Evolutionary conservation across 495 filamentous ascomycete genomes (phyloP), one percentile per base, ranked within the genome.

Genomic region (Hypoxylon rickii): DNA sequence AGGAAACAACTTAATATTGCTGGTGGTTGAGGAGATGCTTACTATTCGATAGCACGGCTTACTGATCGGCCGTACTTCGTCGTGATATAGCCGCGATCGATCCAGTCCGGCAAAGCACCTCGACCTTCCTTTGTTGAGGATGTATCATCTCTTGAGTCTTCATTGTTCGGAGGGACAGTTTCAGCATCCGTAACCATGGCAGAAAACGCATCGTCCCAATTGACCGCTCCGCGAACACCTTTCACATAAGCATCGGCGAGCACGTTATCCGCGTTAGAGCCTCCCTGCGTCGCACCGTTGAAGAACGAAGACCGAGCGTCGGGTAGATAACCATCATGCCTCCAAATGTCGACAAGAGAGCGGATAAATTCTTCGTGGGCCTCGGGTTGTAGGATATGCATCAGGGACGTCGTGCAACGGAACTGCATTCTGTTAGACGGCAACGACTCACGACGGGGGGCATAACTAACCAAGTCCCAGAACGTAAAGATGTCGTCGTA

Each of bases 191-290:
- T 84, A n/a, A 85, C 71, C 82, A 91, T 87, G 21, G 88, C 86
- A 22, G 71, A 65, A 56, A 84, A 89, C 7, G 81, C 87, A 44
- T 83, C 84, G n/a, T 76, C 70, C 87, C 88, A 90, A 63, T 90
- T 76, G 7, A 90, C 70, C n/a, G 67, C 73, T 2, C 68, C 73
- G 8, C 80, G 74, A 16, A 90, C 81, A 1, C 86, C 85, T 51
- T 90, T 90, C 26, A 90, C 81, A 55, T 85, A 90, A 1, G 87
- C 86, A 61, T 91, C 88, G 0, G 87, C 88, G 18, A 91, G 78
- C 6, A 91, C 75, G 53, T 87, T 89, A 66, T 91, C 88, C 1
- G 83, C 82, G 55, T 89, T 89, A 5, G 83, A 88, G 6, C 88
- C 88, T 5, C 87, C 88, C 58, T 91, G 87, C 1, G 78, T 79